Base-by-base conservation (phyloP, 1,284 basidiomycete species). In the Trichosporon faecale region DNA sequence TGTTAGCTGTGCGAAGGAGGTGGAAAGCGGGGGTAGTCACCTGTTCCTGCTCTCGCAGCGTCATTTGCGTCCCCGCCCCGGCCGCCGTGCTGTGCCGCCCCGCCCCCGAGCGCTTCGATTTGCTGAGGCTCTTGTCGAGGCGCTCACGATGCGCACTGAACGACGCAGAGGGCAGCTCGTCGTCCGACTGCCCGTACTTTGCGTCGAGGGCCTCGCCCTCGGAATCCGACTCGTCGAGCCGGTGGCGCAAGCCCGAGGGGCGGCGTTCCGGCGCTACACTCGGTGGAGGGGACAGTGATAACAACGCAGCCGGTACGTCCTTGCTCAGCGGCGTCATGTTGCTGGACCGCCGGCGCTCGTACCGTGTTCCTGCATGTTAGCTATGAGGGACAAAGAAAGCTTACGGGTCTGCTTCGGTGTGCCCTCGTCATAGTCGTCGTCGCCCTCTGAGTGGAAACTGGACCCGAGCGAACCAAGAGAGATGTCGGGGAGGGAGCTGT, bases 21-120 rank as follows among this genome's bases (percentile, higher is more conserved):
- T n/a, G n/a, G n/a, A 37, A 12, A 12, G 35, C 7, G 2, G 16
- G 7, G 6, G 49, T 49, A 35, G 87, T 69, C 77, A 94, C 94
- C 88, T 97, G 95, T 84, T 97, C 94, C 81, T 98, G 95, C 81
- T 97, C 95, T 9, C 94, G 87, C 16, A 98, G 86, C 0, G 94
- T 95, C 75, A 96, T 77, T 63, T 71, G 23, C 77, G 77, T 72
- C 69, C 79, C 64, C 66, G 66, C 67, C 49, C 79, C 77, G 3
- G 76, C 73, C 16, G 80, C 82, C 3, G 78, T 79, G 66, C 80
- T 82, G 72, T 83, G 80, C 67, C 82, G 74, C n/a, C 81, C 82
- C 75, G n/a, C 79, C 67, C 67, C 74, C 76, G 70, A 75, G 79
- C 35, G 76, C 66, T 76, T 76, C n/a, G 71, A 69, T 37, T 65